Evolutionary conservation across 257 asterid species (phyloP), one percentile per base, ranked within the genome.

Genomic region (Perilla frutescens): DNA sequence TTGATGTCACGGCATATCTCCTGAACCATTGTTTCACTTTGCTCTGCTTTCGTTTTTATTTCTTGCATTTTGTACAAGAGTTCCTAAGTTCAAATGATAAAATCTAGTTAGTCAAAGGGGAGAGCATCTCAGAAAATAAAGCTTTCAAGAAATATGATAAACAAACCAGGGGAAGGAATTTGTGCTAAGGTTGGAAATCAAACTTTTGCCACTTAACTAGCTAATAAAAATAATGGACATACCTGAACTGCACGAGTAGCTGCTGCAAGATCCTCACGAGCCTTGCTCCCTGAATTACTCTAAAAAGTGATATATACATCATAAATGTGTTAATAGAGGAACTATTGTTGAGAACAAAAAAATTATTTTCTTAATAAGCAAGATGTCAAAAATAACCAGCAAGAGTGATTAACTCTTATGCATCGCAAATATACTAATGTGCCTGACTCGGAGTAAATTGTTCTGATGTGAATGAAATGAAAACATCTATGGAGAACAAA

Each of bases 21-120:
- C 86, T 94, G 99, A 82, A 94, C 99, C 99, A 94, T 94, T 70
- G 97, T 88, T 86, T 94, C 99, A 80, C 97, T 94, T 88, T 94
- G 99, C 85, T 91, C 97, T 69, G 99, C 99, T 76, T 94, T 94
- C 73, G 89, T 87, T 85, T 94, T 94, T 60, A 94, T 94, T 85
- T 94, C 99, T 86, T 96, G 90, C 83, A 91, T 88, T 86, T 94
- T 94, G 81, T 84, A 68, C 89, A 91, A 87, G 88, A 94, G 99
- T 83, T 94, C 99, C 99, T 94, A 85, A 7, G 81, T 77, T 62
- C 77, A 62, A 68, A 68, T 6, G 59, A 70, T 70, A 66, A 68
- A 64, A 74, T 9, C 58, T 20, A 72, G 66, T 76, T 72, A 78
- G 72, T 64, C 63, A 62, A 41, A 20, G 26, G 26, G 26, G 48